Percentiles rank a stretch among this genome's conserved stretches.
phyloP scores from a whole-genome alignment of 2,329 filamentous ascomycete species.

The Didymella glomerata region DNA sequence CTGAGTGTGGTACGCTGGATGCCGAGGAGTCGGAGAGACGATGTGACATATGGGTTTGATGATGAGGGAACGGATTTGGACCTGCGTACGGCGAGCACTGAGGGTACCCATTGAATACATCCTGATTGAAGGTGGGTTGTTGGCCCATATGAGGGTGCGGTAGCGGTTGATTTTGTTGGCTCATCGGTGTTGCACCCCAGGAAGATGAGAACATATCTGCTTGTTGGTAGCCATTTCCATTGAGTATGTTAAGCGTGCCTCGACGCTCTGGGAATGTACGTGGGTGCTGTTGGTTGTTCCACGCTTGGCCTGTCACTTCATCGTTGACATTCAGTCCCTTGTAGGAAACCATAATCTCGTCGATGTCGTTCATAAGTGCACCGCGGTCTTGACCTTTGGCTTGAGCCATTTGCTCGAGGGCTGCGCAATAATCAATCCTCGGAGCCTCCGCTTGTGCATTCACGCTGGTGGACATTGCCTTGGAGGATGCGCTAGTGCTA shows the following conservation, averaged over 20 bases:
- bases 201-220: background rate
- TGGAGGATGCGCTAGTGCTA: slow-evolving; percentile 23
- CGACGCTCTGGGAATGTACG: slow-evolving; percentile 15
- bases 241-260: slow-evolving; percentile 35
- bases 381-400: slow-evolving; percentile 32
- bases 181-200: background rate
- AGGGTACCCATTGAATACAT: slow-evolving; percentile 25
- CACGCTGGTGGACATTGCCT: slow-evolving; percentile 9
- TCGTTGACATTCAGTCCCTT: slow-evolving; percentile 30
- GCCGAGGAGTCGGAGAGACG: slow-evolving; percentile 38
- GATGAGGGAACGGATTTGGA: background rate
- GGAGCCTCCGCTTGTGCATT: slow-evolving; percentile 17
- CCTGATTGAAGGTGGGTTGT: slow-evolving; percentile 30
- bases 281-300: slow-evolving; percentile 7
- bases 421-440: slow-evolving; percentile 30
- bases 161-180: background rate
- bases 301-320: slow-evolving; percentile 1
- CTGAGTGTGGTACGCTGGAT: slow-evolving; percentile 40
- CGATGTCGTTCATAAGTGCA: slow-evolving; percentile 45
- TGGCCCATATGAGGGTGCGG: background rate
- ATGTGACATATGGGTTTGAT: slow-evolving; percentile 4
- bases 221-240: slow-evolving; percentile 12
- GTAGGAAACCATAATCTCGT: slow-evolving; percentile 46
- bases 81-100: slow-evolving; percentile 13
- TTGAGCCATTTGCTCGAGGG: slow-evolving; percentile 35